Conservation (phyloP, 768 basidiomycete species). For the Naganishia vishniacii region DNA sequence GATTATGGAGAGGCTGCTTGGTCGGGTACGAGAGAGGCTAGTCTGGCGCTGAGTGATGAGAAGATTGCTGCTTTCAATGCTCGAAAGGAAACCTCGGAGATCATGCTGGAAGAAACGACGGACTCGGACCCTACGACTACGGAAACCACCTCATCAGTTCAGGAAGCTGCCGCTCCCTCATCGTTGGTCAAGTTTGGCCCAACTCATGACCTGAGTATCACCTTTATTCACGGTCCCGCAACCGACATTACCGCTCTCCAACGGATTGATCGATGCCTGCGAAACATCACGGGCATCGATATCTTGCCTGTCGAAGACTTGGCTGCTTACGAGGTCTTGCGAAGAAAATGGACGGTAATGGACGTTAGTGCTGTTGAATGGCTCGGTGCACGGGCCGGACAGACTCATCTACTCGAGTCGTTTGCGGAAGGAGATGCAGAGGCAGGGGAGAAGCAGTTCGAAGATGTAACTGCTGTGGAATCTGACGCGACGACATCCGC, state of each 20-base stretch:
- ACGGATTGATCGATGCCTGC: constrained; percentile 54
- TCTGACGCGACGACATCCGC: no score
- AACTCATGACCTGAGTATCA: constrained; percentile 36
- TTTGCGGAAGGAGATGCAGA: constrained; percentile 47
- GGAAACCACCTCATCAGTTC: constrained; percentile 60
- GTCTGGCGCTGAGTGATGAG: constrained; percentile 63
- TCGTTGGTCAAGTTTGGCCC: constrained; percentile 33
- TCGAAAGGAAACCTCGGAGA: neutral
- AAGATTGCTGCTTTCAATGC: constrained; percentile 1
- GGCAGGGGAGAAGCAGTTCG: constrained; percentile 11
- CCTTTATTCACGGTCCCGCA: constrained; percentile 38
- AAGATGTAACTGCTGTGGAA: neutral
- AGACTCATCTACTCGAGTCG: constrained; percentile 57
- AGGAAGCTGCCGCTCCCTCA: constrained; percentile 49
- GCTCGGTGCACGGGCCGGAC: constrained; percentile 48
- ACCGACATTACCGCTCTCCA: constrained; percentile 46
- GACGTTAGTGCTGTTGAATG: constrained; percentile 77
- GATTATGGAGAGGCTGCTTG: constrained; percentile 40
- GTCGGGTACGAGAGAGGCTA: constrained; percentile 53
- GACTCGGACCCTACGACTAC: constrained; percentile 59
- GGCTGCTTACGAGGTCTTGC: constrained; percentile 76
- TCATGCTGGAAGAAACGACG: constrained; percentile 17
- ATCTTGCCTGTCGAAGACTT: constrained; percentile 56
- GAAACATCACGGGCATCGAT: constrained; percentile 67
- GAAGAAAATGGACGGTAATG: constrained; percentile 73